These are phyloP conservation scores for Sporisorium reilianum DNA, from an alignment of 1,284 basidiomycete species.

Conservation along the genomic window DNA sequence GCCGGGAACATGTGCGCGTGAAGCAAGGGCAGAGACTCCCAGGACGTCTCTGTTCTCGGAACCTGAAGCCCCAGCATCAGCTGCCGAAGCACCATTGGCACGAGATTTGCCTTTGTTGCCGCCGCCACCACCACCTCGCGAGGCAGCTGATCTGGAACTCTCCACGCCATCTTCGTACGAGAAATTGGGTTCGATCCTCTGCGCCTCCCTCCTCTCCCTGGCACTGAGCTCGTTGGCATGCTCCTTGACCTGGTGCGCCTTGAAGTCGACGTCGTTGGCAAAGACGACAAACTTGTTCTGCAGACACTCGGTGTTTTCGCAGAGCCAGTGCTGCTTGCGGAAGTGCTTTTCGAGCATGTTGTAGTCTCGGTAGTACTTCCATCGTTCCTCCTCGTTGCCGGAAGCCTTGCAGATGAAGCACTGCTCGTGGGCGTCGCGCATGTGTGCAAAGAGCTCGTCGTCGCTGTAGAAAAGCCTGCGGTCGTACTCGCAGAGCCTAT, in stretches of 20 bases:
- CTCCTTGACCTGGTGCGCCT: constrained; percentile 89
- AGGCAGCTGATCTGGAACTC: constrained; percentile 51
- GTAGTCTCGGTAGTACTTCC: constrained; percentile 63
- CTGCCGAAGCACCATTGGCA: constrained; percentile 2
- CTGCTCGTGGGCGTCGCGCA: constrained; percentile 93
- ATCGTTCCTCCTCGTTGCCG: constrained; percentile 60
- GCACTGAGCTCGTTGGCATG: constrained; percentile 85
- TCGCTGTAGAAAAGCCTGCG: constrained; percentile 87
- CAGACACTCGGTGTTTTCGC: constrained; percentile 80
- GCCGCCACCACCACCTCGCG: constrained; percentile 10
- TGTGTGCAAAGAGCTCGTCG: constrained; percentile 93
- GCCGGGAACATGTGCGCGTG: constrained; percentile 70
- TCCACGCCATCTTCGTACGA: constrained; percentile 75
- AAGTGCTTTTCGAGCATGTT: constrained; percentile 68
- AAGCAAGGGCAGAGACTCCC: constrained; percentile 41
- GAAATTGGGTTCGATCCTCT: constrained; percentile 84
- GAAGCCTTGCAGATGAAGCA: constrained; percentile 83
- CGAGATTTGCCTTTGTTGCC: constrained; percentile 28
- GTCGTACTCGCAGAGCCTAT: constrained; percentile 92
- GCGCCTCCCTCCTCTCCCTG: constrained; percentile 81
- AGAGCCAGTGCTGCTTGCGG: constrained; percentile 79
- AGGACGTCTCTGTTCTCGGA: constrained; percentile 36
- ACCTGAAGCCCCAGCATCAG: background rate
- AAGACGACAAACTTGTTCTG: constrained; percentile 96
- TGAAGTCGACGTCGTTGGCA: constrained; percentile 83